Evolutionary conservation across 352 stramenopile genomes (phyloP).

Genomic region (Elongisporangium prolatum): DNA sequence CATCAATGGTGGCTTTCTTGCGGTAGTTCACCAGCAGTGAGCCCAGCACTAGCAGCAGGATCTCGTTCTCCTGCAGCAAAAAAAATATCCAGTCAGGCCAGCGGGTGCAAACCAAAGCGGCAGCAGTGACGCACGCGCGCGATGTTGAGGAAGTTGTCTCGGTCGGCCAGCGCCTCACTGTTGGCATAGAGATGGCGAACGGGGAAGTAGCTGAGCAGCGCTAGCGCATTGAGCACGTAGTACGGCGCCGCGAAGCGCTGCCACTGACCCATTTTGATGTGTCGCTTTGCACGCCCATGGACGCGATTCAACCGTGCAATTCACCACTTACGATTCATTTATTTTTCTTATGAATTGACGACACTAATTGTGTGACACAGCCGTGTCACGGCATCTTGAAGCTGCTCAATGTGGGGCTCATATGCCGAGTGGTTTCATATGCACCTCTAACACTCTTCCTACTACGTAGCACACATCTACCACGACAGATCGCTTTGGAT

Average conservation of each 20-base stretch:
- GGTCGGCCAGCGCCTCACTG: conserved; percentile 35
- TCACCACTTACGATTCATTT: neutral
- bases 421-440: neutral
- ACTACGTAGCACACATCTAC: conserved; percentile 23
- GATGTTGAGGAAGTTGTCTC: conserved; percentile 62
- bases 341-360: neutral
- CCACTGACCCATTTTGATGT: conserved; percentile 17
- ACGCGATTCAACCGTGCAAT: neutral
- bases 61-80: conserved; percentile 53
- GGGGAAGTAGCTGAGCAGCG: conserved; percentile 48
- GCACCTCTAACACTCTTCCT: neutral
- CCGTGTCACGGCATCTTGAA: neutral
- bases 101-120: conserved; percentile 4
- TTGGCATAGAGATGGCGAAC: conserved; percentile 31
- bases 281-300: neutral
- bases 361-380: neutral
- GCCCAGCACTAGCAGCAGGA: conserved; percentile 50
- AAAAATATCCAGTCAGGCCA: neutral
- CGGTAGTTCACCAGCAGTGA: conserved; percentile 68
- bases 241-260: conserved; percentile 63
- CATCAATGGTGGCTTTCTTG: conserved; percentile 70
- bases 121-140: conserved; percentile 26
- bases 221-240: conserved; percentile 56
- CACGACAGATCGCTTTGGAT: conserved; percentile 65
- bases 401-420: neutral